Evolutionary conservation across 352 stramenopile genomes (phyloP).

Genomic region (Pythium sp.): DNA sequence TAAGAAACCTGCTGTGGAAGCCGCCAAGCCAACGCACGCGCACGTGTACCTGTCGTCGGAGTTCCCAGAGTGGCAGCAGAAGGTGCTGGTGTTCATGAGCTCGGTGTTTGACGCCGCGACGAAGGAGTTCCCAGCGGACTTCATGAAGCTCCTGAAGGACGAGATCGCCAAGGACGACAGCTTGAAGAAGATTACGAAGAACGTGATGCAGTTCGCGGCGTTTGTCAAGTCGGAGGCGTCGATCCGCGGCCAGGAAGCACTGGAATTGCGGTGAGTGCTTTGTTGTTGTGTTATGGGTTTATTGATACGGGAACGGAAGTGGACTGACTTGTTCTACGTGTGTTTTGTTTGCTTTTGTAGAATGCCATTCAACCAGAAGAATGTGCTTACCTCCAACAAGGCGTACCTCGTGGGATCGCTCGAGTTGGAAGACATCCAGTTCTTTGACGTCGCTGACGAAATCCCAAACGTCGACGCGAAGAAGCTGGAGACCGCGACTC

Average conservation of each 20-base stretch:
- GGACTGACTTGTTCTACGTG: background rate
- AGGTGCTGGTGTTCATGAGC: conserved; percentile 83
- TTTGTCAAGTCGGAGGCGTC: conserved; percentile 94
- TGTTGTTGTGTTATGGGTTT: conserved; percentile 1
- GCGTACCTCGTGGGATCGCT: conserved; percentile 89
- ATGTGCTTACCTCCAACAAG: conserved; percentile 90
- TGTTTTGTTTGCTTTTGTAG: conserved; percentile 26
- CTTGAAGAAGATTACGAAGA: conserved; percentile 91
- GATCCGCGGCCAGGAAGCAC: conserved; percentile 89
- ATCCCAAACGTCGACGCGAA: conserved; percentile 74
- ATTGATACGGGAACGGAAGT: background rate
- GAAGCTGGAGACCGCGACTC: conserved; percentile 81
- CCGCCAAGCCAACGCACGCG: conserved; percentile 87
- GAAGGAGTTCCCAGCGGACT: conserved; percentile 76
- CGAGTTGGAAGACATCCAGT: conserved; percentile 86
- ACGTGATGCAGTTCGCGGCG: conserved; percentile 96
- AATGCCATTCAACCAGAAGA: conserved; percentile 95
- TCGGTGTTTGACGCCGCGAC: conserved; percentile 50
- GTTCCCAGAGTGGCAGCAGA: conserved; percentile 86
- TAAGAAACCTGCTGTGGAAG: conserved; percentile 83
- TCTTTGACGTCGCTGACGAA: conserved; percentile 75
- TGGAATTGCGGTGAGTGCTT: conserved; percentile 84
- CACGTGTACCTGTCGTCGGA: conserved; percentile 85
- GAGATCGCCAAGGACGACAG: conserved; percentile 69
- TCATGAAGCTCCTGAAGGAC: conserved; percentile 88